Base-by-base conservation (phyloP, 257 asterid species). In the Solanum sparsipilum region DNA sequence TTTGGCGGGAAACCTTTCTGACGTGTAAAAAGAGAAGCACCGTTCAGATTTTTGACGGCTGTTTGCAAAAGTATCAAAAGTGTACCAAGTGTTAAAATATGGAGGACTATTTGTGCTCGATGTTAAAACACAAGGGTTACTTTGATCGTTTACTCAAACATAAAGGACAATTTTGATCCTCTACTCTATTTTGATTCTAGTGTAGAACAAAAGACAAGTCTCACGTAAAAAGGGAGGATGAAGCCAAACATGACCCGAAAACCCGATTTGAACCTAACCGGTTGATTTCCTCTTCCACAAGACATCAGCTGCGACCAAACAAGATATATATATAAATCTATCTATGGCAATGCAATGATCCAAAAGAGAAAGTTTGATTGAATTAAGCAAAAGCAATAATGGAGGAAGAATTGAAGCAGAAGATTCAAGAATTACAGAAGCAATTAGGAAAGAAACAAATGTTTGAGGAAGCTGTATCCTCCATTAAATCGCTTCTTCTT, bases 401-500 rank as follows among this genome's bases (percentile, higher is more conserved):
- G 96, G 93, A 93, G 88, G 94, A 90, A 88, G 92, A 86, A 76
- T 87, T 97, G 25, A 93, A 92, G 90, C 92, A 88, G 91, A 92
- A 89, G 87, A 91, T 97, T 86, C 94, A 91, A 63, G 95, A 94
- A 87, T 92, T 96, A 89, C 98, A 97, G 93, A 96, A 93, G 85
- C 96, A 93, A 89, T 93, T 97, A 16, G 93, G 90, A 44, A 96
- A 96, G 93, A 97, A 95, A 89, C 93, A 93, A 86, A 83, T 90
- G 90, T 97, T 97, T 52, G 99, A 97, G 93, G 98, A 91, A 87
- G 93, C 99, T 12, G 94, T 96, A 41, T 89, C 92, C 88, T 82
- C 93, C 38, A 92, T 94, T 91, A 90, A 93, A 93, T 92, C 98
- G 85, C 99, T 97, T 74, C 93, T 95, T 83, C 93, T 85, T 25